Percentiles rank a stretch among this genome's conserved stretches.
Evolutionary conservation across 148 eudicot species (phyloP).

Genomic region (Silene conica): DNA sequence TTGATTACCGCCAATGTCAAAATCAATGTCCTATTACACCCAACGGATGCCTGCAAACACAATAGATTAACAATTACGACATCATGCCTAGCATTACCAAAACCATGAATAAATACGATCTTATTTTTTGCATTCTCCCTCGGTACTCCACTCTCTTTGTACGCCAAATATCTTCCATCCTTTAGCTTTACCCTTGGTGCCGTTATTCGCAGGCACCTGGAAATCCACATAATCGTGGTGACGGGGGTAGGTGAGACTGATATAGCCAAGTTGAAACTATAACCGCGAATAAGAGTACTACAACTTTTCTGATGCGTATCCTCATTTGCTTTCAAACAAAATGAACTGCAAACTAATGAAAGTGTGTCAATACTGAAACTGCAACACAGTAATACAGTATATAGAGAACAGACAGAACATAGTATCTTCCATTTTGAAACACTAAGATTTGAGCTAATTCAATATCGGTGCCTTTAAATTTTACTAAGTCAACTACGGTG

Average conservation of each 20-base stretch:
- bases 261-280: slow-evolving; percentile 21
- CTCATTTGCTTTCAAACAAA: background rate
- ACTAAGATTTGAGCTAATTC: background rate
- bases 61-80: slow-evolving; percentile 27
- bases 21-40: too few species aligned
- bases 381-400: background rate
- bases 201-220: slow-evolving; percentile 28
- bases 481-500: background rate
- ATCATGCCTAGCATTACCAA: slow-evolving; percentile 34
- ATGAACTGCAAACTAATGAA: background rate
- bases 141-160: slow-evolving; percentile 50
- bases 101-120: slow-evolving; percentile 46
- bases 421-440: background rate
- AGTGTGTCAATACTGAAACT: background rate
- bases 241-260: slow-evolving; percentile 26
- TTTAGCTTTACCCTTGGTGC: slow-evolving; percentile 40
- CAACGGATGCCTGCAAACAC: too few species aligned
- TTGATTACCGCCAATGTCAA: too few species aligned
- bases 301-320: slow-evolving; percentile 13
- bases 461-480: background rate
- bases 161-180: slow-evolving; percentile 67
- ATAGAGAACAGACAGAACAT: background rate
- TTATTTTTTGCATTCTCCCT: slow-evolving; percentile 46
- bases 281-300: slow-evolving; percentile 14
- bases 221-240: slow-evolving; percentile 33